phyloP scores from a whole-genome alignment of 345 rosid genomes.

The Raphanus sativus region DNA sequence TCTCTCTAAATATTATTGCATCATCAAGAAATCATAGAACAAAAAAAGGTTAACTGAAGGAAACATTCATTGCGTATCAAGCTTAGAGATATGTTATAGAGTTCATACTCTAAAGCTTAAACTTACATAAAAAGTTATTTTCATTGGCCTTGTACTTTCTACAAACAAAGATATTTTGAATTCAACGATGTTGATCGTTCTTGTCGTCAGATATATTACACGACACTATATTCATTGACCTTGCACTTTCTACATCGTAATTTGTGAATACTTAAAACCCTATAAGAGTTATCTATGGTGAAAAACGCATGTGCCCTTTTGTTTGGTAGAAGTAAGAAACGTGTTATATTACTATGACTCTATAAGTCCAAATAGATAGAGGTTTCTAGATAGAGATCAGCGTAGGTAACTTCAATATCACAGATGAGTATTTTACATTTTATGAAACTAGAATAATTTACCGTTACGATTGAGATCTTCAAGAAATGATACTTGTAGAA shows the following conservation, averaged over 20 bases:
- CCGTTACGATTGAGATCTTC: conserved; percentile 3
- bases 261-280: too few relatives aligned
- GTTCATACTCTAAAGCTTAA: too few relatives aligned
- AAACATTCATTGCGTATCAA: background rate
- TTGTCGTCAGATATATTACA: too few relatives aligned
- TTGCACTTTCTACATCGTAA: too few relatives aligned
- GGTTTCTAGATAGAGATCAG: background rate
- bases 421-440: background rate
- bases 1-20: background rate
- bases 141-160: too few relatives aligned
- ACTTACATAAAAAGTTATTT: background rate
- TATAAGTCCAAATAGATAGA: background rate
- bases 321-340: background rate
- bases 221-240: too few relatives aligned
- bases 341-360: background rate
- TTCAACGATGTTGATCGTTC: too few relatives aligned
- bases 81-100: too few relatives aligned
- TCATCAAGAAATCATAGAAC: background rate
- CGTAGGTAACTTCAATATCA: background rate
- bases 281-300: too few relatives aligned
- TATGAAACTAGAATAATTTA: background rate
- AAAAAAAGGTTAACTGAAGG: background rate
- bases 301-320: too few relatives aligned
- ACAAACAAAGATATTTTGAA: too few relatives aligned
- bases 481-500: background rate